Evolutionary conservation across 805 yeast species (phyloP), one percentile per base, ranked within the genome.

Genomic region (Lachancea nothofagi): DNA sequence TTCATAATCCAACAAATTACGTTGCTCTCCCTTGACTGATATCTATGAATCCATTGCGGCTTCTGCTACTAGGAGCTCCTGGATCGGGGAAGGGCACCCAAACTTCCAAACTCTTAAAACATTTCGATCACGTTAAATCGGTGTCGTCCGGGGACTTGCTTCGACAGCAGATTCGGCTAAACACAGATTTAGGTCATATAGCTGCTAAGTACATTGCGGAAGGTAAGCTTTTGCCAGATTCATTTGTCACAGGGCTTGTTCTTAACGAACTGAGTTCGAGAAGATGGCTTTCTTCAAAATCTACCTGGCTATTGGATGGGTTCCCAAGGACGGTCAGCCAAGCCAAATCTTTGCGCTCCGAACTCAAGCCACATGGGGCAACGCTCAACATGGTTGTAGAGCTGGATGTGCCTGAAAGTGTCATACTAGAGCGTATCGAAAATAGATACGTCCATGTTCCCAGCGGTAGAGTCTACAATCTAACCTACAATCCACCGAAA

Each of bases 81-180:
- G 97, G 97, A 0, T 74, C 96, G 1, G 97, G 97, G 1, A 89
- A 89, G 57, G 97, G 97, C 1, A 89, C 97, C 0, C 84, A 83
- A 49, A 83, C 96, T 0, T 64, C 82, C 2, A 70, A 79, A 43
- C 66, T 89, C 4, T 58, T 81, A 43, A 71, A 74, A 37, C 61
- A 65, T 29, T 71, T 79, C 42, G 73, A 82, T 2, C 51, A 56
- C 4, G 60, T 89, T 17, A 58, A 69, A 10, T 66, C 90, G 1
- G 62, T 90, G 7, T 79, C 95, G 1, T 81, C 95, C 0, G 97
- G 97, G 2, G 96, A 89, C 61, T 64, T 87, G 4, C 65, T 89
- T 31, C 72, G 97, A 46, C 62, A 65, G 27, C 83, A 88, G 52
- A 82, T 88, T 24, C 64, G 75, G 9, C 53, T 60, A 5, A 61